These are phyloP conservation scores for Ophiostoma sp. DNA, from an alignment of 2,329 filamentous ascomycete genomes.

Conservation along the genomic window DNA sequence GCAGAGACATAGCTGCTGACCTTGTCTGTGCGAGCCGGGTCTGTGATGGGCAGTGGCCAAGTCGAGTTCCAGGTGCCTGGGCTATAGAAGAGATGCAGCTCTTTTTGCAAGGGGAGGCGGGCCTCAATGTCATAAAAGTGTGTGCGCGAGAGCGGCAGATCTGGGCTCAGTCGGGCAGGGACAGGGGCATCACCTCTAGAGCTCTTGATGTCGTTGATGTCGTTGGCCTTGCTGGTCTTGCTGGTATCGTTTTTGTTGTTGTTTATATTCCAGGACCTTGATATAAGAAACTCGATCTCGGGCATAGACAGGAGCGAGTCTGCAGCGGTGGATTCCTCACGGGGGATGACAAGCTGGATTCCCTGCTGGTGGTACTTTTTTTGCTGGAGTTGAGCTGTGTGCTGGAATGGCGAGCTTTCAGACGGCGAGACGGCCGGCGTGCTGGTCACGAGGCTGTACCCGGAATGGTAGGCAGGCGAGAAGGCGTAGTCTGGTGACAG, in stretches of 20 bases:
- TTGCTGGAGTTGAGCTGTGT: not conserved
- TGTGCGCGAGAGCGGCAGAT: constrained; percentile 30
- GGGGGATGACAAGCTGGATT: constrained; percentile 37
- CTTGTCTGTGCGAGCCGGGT: not conserved
- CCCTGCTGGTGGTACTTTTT: not conserved
- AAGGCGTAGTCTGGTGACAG: constrained; percentile 1
- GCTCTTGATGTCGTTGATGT: not conserved
- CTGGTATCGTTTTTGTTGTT: not conserved
- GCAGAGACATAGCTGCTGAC: not conserved
- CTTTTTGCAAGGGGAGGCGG: constrained; percentile 32
- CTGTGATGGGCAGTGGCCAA: constrained; percentile 29
- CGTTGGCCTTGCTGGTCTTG: not conserved
- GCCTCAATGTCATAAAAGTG: constrained; percentile 37
- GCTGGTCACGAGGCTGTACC: not conserved
- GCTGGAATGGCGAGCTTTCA: not conserved
- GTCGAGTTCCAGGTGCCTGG: not conserved
- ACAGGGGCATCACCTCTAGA: not conserved
- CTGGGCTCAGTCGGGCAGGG: not conserved
- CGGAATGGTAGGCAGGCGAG: too few relatives aligned
- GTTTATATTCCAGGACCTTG: not conserved
- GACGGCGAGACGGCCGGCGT: not conserved
- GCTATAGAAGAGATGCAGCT: constrained; percentile 31
- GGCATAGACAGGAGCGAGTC: constrained; percentile 36
- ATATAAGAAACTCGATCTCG: constrained; percentile 33
- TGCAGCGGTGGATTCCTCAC: constrained; percentile 34